Evolutionary conservation across 116 monocot genomes (phyloP).

Genomic region (Iris pallida): DNA sequence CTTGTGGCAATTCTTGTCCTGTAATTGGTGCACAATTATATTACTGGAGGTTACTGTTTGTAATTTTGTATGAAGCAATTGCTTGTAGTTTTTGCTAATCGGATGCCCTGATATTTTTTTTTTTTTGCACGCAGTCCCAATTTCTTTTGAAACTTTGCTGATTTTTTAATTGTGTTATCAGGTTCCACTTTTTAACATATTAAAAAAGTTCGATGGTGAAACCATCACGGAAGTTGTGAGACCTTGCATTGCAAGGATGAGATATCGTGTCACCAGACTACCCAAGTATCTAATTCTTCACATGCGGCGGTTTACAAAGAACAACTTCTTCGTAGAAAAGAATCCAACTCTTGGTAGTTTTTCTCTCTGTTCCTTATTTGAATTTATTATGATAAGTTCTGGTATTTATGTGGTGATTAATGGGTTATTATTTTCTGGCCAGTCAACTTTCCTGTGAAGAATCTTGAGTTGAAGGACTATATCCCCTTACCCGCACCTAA

Average conservation of each 20-base stretch:
- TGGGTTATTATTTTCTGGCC: slow-evolving; percentile 16
- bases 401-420: neutral
- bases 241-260: slow-evolving; percentile 87
- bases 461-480: slow-evolving; percentile 95
- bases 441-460: slow-evolving; percentile 99
- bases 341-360: slow-evolving; percentile 88
- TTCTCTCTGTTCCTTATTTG: neutral
- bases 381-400: neutral
- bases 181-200: slow-evolving; percentile 94
- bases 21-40: too few relatives aligned
- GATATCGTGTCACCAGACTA: slow-evolving; percentile 79
- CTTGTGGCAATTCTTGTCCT: too few relatives aligned
- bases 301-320: slow-evolving; percentile 96
- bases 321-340: slow-evolving; percentile 93
- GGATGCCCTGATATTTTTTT: too few relatives aligned
- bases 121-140: too few relatives aligned
- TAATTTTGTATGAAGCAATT: too few relatives aligned
- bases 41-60: too few relatives aligned
- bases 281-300: slow-evolving; percentile 93
- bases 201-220: slow-evolving; percentile 97
- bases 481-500: slow-evolving; percentile 75
- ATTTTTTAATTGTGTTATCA: slow-evolving; percentile 13
- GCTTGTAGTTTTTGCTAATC: too few relatives aligned
- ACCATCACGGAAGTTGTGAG: slow-evolving; percentile 92
- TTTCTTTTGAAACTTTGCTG: neutral